A percentile compares a stretch with the other conserved stretches of the same genome.
These are phyloP conservation scores for Lepidium sativum DNA, from an alignment of 345 rosid species.

Conservation along the genomic window DNA sequence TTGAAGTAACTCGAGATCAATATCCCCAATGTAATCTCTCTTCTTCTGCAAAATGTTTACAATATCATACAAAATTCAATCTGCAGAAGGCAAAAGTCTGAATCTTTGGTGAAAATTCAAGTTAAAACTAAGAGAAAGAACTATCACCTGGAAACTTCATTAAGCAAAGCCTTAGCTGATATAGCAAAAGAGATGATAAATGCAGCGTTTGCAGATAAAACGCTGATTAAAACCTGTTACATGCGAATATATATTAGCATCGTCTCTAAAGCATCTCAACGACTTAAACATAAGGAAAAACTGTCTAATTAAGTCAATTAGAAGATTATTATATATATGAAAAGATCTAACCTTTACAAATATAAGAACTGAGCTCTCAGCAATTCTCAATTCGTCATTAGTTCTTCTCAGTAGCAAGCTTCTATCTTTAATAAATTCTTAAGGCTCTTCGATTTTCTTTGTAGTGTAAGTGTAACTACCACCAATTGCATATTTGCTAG, in stretches of 20 bases:
- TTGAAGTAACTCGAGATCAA: constrained; percentile 77
- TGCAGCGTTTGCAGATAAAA: constrained; percentile 45
- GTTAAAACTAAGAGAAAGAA: not conserved
- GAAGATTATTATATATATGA: not conserved
- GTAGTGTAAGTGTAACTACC: not conserved
- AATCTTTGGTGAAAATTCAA: not conserved
- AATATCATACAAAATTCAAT: not conserved
- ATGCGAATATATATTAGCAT: constrained; percentile 2
- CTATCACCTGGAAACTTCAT: constrained; percentile 40
- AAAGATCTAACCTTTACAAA: constrained; percentile 6
- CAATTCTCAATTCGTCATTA: constrained; percentile 29
- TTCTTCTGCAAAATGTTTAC: constrained; percentile 17
- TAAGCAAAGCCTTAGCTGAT: constrained; percentile 35
- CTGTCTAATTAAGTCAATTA: not conserved
- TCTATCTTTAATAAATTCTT: constrained; percentile 37
- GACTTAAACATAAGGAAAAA: not conserved
- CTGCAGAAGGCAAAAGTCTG: not conserved
- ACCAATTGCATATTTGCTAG: not conserved
- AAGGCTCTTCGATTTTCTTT: constrained; percentile 28
- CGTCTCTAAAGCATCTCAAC: not conserved
- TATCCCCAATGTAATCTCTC: constrained; percentile 42
- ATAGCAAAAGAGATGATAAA: constrained; percentile 45
- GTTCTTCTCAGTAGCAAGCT: constrained; percentile 39
- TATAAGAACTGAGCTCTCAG: constrained; percentile 22
- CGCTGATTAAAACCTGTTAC: constrained; percentile 44